phyloP scores from a whole-genome alignment of 192 early-diverging fungal genomes.

The Coemansia sp. region DNA sequence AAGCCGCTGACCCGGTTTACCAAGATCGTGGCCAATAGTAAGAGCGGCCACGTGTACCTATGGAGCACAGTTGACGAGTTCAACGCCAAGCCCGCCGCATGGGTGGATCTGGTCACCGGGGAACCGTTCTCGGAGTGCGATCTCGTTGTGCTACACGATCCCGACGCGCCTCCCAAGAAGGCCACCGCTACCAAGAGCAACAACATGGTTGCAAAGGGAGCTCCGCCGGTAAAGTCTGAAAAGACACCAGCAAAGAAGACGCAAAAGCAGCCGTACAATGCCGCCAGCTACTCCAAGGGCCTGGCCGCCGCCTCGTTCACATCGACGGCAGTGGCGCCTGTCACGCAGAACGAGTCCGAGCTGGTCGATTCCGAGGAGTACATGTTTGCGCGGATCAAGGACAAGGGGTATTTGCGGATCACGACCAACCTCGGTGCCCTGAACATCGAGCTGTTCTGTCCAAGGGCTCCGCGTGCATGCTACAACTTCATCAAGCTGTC shows the following conservation, averaged over 20 bases:
- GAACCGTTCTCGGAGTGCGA: constrained; percentile 85
- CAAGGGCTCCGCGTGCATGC: constrained; percentile 78
- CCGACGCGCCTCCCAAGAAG: constrained; percentile 11
- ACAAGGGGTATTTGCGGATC: constrained; percentile 76
- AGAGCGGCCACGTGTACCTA: constrained; percentile 86
- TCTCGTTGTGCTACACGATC: constrained; percentile 84
- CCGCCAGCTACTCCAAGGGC: constrained; percentile 82
- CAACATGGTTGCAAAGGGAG: constrained; percentile 8
- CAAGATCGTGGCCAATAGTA: constrained; percentile 82
- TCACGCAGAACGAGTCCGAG: constrained; percentile 69
- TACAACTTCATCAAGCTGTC: constrained; percentile 90
- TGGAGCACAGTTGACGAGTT: constrained; percentile 84
- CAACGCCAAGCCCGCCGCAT: constrained; percentile 81
- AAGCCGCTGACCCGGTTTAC: constrained; percentile 81
- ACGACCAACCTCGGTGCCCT: constrained; percentile 67
- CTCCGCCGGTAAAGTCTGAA: constrained; percentile 2
- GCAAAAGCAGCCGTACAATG: constrained; percentile 67
- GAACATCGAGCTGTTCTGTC: constrained; percentile 36
- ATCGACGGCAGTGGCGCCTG: constrained; percentile 75
- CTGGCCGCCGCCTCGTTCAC: constrained; percentile 79
- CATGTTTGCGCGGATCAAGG: constrained; percentile 82
- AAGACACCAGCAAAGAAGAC: constrained; percentile 3
- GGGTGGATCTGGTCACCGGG: constrained; percentile 85
- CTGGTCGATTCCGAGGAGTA: constrained; percentile 81
- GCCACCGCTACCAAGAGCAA: no score